Conservation (phyloP, 306 rosid genomes). For the Quercus mongolica region DNA sequence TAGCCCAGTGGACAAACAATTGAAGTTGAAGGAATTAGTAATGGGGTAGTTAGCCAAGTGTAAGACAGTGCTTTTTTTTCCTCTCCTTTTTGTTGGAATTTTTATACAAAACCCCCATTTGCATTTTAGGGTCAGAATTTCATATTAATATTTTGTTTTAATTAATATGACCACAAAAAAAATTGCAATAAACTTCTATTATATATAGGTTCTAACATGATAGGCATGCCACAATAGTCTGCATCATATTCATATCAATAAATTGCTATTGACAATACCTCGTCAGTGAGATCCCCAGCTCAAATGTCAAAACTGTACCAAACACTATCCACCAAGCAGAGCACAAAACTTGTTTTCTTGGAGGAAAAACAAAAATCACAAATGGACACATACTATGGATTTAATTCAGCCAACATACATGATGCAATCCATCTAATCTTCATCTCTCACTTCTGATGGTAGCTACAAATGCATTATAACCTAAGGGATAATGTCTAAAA, state of each 20-base stretch:
- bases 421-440: too few species aligned
- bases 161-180: too few species aligned
- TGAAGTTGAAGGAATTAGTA: neutral
- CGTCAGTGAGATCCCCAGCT: neutral
- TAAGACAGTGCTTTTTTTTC: neutral
- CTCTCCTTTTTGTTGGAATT: too few species aligned
- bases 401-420: neutral
- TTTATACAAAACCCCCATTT: too few species aligned
- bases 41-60: neutral
- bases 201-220: too few species aligned
- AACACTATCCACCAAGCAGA: neutral
- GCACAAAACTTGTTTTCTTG: neutral
- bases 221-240: too few species aligned
- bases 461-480: too few species aligned
- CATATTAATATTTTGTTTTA: neutral
- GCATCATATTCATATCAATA: too few species aligned
- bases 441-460: too few species aligned
- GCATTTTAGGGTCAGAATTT: too few species aligned
- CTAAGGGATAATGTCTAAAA: too few species aligned
- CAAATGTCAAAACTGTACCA: neutral
- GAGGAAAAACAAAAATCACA: neutral
- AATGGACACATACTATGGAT: neutral
- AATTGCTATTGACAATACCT: neutral
- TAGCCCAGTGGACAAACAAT: neutral
- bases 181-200: too few species aligned